Evolutionary conservation across 2,329 filamentous ascomycete species (phyloP).

Genomic region (Calonectria pseudoreteaudii): DNA sequence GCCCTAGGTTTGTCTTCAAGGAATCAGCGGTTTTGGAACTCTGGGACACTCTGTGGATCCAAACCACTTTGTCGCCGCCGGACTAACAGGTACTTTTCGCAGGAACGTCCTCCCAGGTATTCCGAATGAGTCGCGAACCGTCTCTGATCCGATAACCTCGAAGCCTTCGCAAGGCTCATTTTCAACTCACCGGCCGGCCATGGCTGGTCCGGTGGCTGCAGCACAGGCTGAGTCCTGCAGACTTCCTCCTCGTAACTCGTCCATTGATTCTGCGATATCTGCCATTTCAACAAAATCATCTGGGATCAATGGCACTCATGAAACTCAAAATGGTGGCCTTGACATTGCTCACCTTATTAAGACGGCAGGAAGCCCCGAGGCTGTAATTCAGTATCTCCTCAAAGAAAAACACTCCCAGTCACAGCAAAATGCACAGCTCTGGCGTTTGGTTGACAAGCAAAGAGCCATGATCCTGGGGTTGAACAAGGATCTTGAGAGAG

Average conservation of each 20-base stretch:
- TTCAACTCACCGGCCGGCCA: slow-evolving; percentile 53
- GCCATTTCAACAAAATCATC: slow-evolving; percentile 73
- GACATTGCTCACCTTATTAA: slow-evolving; percentile 85
- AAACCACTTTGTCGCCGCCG: neutral
- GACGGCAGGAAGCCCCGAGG: slow-evolving; percentile 88
- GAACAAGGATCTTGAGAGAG: slow-evolving; percentile 92
- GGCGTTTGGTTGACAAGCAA: slow-evolving; percentile 97
- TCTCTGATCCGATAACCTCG: slow-evolving; percentile 56
- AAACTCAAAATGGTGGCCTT: slow-evolving; percentile 69
- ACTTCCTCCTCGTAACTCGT: slow-evolving; percentile 77
- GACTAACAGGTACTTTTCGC: slow-evolving; percentile 27
- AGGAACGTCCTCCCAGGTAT: slow-evolving; percentile 43
- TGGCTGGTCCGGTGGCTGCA: slow-evolving; percentile 60
- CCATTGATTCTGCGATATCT: slow-evolving; percentile 94
- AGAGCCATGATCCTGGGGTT: slow-evolving; percentile 91
- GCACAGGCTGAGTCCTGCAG: slow-evolving; percentile 54
- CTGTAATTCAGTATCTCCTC: slow-evolving; percentile 86
- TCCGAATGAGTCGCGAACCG: slow-evolving; percentile 64
- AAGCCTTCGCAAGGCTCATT: slow-evolving; percentile 57
- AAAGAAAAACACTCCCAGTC: slow-evolving; percentile 92
- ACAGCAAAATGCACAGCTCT: slow-evolving; percentile 91
- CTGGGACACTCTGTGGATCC: neutral
- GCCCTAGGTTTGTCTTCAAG: slow-evolving; percentile 47
- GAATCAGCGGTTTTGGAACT: slow-evolving; percentile 10
- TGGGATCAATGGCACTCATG: slow-evolving; percentile 66